Evolutionary conservation across 192 early-diverging fungal genomes (phyloP).

Genomic region (Rhizophlyctis rosea): DNA sequence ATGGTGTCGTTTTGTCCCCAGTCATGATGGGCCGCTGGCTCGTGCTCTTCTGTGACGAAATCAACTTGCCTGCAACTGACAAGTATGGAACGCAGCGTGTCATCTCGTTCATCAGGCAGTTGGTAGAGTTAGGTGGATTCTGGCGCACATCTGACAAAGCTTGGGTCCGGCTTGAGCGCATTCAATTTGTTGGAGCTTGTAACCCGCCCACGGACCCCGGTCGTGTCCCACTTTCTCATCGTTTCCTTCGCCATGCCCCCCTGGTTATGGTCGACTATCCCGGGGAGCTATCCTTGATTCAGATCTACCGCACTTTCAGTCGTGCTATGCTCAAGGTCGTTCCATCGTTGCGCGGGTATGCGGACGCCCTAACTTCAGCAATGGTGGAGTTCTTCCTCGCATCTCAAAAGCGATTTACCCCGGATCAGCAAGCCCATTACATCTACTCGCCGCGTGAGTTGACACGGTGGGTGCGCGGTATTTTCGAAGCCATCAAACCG

Average conservation of each 20-base stretch:
- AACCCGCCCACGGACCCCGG: slow-evolving; percentile 99
- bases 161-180: slow-evolving; percentile 94
- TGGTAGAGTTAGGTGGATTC: slow-evolving; percentile 94
- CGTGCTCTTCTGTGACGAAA: slow-evolving; percentile 99
- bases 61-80: slow-evolving; percentile 95
- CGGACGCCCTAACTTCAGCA: slow-evolving; percentile 85
- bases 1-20: slow-evolving; percentile 84
- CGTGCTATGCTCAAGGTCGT: slow-evolving; percentile 92
- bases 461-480: slow-evolving; percentile 97
- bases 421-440: slow-evolving; percentile 98
- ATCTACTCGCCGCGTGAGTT: slow-evolving; percentile 99
- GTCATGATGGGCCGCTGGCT: slow-evolving; percentile 85
- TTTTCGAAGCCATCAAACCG: slow-evolving; percentile 89
- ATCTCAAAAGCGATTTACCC: slow-evolving; percentile 90
- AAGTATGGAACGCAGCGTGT: slow-evolving; percentile 98
- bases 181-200: slow-evolving; percentile 99
- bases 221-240: slow-evolving; percentile 89
- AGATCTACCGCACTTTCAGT: slow-evolving; percentile 94
- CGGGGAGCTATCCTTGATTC: slow-evolving; percentile 81
- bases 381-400: slow-evolving; percentile 96
- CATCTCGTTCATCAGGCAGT: slow-evolving; percentile 90
- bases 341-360: slow-evolving; percentile 84
- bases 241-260: slow-evolving; percentile 96
- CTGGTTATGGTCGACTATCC: slow-evolving; percentile 99
- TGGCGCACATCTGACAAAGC: slow-evolving; percentile 88